Base-by-base conservation (phyloP, 2,329 filamentous ascomycete genomes). In the Fusarium hostae region DNA sequence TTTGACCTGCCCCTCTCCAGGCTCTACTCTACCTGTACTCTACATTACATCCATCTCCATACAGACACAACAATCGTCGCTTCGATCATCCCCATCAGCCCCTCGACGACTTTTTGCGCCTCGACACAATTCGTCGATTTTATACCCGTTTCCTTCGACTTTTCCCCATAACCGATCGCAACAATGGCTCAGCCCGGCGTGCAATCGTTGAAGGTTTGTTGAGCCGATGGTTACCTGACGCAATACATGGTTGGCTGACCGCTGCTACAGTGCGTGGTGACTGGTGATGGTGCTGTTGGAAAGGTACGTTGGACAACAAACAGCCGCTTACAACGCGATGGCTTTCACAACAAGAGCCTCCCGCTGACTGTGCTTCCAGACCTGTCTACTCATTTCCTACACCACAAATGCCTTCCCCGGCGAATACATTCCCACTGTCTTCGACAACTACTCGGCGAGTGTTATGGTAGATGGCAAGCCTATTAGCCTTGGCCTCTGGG, bases 401-500 rank as follows among this genome's bases (percentile, higher is more conserved):
- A 98, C 96, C 72, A 99, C 96, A 72, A 99, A 98, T 86, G 96
- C 96, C 74, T 99, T 99, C 83, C 96, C 96, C n/a, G 96, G 96
- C 83, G 96, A 99, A 88, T 99, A 99, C 84, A 98, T 99, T 78
- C 96, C 96, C 75, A 99, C 96, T 78, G 96, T 99, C 72, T 98
- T 98, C 84, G 95, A 98, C 82, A 99, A 99, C 86, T 98, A 98
- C 87, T 97, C 95, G 40, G 96, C 96, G 73, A 97, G 94, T 86
- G 96, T 99, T 61, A 98, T 98, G 94, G 96, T 98, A 62, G 96
- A 98, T 86, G 94, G 95, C 78, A 97, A 97, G 86, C 95, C 95
- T 68, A 97, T 98, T 84, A 98, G 94, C 83, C 85, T 99, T 77
- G 96, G 95, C 75, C 86, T 99, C 35, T 98, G 96, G 95, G 95